Conservation (phyloP, 129 eudicot genomes). For the Flaveria robusta region DNA sequence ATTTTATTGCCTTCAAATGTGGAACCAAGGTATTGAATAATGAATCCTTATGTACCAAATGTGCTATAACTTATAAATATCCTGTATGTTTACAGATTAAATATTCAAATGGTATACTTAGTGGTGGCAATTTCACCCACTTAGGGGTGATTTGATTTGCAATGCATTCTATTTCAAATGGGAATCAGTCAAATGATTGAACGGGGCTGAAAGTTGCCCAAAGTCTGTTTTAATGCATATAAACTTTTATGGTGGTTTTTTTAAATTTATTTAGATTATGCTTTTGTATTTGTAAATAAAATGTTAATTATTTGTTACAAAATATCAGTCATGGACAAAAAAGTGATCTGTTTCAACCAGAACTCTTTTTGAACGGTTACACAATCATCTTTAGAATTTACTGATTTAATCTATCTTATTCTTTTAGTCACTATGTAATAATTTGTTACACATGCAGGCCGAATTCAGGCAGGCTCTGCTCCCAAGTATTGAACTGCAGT, state of each 20-base stretch:
- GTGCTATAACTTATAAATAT: background rate
- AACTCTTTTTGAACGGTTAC: background rate
- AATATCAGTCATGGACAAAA: background rate
- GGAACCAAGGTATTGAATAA: constrained; percentile 78
- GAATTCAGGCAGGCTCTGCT: constrained; percentile 67
- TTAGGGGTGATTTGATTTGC: background rate
- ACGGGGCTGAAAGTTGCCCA: background rate
- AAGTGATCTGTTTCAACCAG: background rate
- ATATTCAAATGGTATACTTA: background rate
- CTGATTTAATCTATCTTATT: background rate
- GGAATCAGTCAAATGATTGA: background rate
- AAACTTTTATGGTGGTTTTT: background rate
- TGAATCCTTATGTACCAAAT: constrained; percentile 12
- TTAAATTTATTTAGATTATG: background rate
- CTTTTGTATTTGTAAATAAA: background rate
- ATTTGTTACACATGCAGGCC: constrained; percentile 47
- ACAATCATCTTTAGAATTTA: background rate
- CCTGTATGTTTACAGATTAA: background rate
- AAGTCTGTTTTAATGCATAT: background rate
- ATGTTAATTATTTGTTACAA: background rate
- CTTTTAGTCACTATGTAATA: background rate
- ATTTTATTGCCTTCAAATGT: constrained; percentile 74
- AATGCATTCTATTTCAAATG: background rate
- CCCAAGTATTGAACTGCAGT: constrained; percentile 59
- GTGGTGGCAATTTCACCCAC: background rate